A percentile compares a stretch with the other conserved stretches of the same genome.
phyloP scores from a whole-genome alignment of 352 stramenopile species.

The Globisporangium cystogenes region DNA sequence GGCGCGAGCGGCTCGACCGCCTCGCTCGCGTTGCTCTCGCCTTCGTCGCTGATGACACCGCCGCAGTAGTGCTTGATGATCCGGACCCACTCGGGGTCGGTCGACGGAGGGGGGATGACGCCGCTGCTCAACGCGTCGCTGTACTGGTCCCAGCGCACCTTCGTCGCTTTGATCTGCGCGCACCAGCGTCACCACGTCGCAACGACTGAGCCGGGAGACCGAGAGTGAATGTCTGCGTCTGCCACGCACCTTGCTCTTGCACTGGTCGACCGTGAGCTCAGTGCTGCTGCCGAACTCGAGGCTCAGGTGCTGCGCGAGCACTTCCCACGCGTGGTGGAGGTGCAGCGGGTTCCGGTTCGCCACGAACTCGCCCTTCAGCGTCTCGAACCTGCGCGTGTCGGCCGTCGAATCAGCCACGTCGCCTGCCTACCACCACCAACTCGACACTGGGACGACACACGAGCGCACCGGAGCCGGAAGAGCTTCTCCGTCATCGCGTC shows the following conservation, averaged over 20 bases:
- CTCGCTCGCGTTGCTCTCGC: background rate
- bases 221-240: too few relatives aligned
- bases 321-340: conserved; percentile 25
- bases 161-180: background rate
- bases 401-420: too few relatives aligned
- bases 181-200: too few relatives aligned
- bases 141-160: background rate
- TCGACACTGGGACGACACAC: too few relatives aligned
- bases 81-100: background rate
- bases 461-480: conserved; percentile 1
- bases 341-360: background rate
- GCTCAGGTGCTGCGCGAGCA: background rate
- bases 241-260: background rate
- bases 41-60: background rate
- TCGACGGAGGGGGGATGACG: background rate
- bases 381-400: background rate
- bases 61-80: background rate
- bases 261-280: background rate
- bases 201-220: too few relatives aligned
- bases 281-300: background rate
- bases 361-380: background rate
- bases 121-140: background rate
- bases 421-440: too few relatives aligned
- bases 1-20: background rate
- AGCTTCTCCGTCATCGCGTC: conserved; percentile 2